Evolutionary conservation across 2,329 filamentous ascomycete genomes (phyloP).

Genomic region (Fusarium haematococcum): DNA sequence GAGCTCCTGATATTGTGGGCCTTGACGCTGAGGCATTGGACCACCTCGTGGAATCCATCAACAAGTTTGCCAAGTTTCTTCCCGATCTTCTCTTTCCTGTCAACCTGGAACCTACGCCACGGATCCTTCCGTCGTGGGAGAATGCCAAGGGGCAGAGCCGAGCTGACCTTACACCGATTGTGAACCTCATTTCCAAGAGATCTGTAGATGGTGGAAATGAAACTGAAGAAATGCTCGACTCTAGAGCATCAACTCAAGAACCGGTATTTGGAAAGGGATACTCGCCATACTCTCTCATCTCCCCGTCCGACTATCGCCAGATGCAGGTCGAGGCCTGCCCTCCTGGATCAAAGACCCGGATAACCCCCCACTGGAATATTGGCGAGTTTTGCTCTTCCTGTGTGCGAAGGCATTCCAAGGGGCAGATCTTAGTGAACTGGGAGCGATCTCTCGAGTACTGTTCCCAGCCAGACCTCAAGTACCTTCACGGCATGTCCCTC

Average conservation of each 20-base stretch:
- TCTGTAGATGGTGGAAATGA: slow-evolving; percentile 21
- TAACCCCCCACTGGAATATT: slow-evolving; percentile 71
- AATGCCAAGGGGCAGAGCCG: slow-evolving; percentile 54
- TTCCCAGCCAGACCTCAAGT: slow-evolving; percentile 79
- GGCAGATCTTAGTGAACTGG: slow-evolving; percentile 76
- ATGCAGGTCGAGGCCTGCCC: slow-evolving; percentile 68
- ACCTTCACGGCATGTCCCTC: slow-evolving; percentile 80
- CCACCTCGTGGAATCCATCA: slow-evolving; percentile 73
- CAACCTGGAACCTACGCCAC: slow-evolving; percentile 69
- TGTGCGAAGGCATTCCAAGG: slow-evolving; percentile 71
- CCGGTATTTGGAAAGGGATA: not conserved
- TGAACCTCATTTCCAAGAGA: slow-evolving; percentile 46
- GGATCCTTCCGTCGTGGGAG: slow-evolving; percentile 68
- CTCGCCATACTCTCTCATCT: slow-evolving; percentile 13
- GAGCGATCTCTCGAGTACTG: slow-evolving; percentile 74
- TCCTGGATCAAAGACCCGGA: slow-evolving; percentile 69
- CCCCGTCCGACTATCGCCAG: slow-evolving; percentile 52
- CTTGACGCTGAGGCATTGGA: slow-evolving; percentile 53
- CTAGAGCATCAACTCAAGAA: not conserved
- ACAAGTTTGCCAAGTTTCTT: slow-evolving; percentile 76
- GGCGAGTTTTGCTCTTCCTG: slow-evolving; percentile 74
- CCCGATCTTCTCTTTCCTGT: slow-evolving; percentile 88
- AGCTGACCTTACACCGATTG: slow-evolving; percentile 44
- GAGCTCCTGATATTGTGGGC: slow-evolving; percentile 50
- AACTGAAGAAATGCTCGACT: not conserved